Conservation (phyloP, 148 eudicot genomes). For the Camellia sinensis region DNA sequence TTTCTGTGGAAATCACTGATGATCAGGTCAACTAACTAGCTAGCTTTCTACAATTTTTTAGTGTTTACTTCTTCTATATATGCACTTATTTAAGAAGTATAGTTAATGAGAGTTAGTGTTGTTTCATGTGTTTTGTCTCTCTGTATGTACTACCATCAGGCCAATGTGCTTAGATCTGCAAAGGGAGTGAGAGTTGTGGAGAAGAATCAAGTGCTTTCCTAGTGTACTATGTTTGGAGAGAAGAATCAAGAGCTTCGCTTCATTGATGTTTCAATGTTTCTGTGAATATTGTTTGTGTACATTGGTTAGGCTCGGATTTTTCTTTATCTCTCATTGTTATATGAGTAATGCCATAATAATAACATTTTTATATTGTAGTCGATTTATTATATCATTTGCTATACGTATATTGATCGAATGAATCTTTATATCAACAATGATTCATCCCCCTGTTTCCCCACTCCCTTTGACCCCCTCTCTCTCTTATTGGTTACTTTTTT, state of each 20-base stretch:
- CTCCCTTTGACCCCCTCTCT: too few species aligned
- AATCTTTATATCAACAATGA: too few species aligned
- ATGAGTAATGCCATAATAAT: too few species aligned
- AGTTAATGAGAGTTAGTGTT: background rate
- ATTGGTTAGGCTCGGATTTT: background rate
- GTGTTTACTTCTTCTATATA: too few species aligned
- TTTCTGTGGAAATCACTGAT: slow-evolving; percentile 66
- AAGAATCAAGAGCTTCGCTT: background rate
- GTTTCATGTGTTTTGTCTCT: background rate
- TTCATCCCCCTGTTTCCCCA: too few species aligned
- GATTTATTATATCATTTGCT: too few species aligned
- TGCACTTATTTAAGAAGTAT: too few species aligned
- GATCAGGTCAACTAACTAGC: slow-evolving; percentile 45
- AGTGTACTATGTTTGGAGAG: background rate
- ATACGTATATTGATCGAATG: too few species aligned
- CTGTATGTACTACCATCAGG: slow-evolving; percentile 31
- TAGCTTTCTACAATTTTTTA: background rate
- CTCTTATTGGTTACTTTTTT: too few species aligned
- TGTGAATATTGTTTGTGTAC: background rate
- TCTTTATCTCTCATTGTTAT: background rate
- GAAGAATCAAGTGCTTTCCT: slow-evolving; percentile 76
- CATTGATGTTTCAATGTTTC: background rate
- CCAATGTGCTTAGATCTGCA: slow-evolving; percentile 69
- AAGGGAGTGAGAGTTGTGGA: slow-evolving; percentile 79
- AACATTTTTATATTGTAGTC: too few species aligned